These are phyloP conservation scores for Polymyxa betae DNA, from an alignment of 208 protist species.

Conservation along the genomic window DNA sequence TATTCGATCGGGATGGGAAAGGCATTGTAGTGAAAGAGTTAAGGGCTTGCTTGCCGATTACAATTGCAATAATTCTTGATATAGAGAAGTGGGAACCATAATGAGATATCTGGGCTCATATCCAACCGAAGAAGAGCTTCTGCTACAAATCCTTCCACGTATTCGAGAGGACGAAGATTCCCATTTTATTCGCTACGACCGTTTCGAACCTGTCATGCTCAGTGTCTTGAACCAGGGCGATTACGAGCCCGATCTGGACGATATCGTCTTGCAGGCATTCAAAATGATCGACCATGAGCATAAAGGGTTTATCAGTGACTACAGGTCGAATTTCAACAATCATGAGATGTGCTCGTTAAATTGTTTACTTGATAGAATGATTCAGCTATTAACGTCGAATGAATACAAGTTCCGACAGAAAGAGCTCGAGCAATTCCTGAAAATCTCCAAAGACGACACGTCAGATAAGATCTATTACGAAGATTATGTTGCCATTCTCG, in stretches of 20 bases:
- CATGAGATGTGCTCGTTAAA: background rate
- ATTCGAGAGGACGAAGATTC: slow-evolving; percentile 49
- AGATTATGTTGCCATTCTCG: slow-evolving; percentile 45
- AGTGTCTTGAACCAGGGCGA: background rate
- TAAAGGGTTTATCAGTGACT: slow-evolving; percentile 47
- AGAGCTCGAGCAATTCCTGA: slow-evolving; percentile 48
- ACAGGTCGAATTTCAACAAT: background rate
- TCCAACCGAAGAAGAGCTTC: slow-evolving; percentile 39
- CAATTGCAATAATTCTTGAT: background rate
- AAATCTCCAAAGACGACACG: slow-evolving; percentile 10
- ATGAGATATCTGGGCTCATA: slow-evolving; percentile 48
- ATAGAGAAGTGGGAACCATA: slow-evolving; percentile 48
- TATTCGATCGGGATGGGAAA: slow-evolving; percentile 43
- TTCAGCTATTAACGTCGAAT: slow-evolving; percentile 50
- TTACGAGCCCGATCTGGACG: slow-evolving; percentile 19
- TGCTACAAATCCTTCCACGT: background rate
- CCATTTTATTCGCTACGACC: slow-evolving; percentile 28
- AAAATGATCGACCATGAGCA: slow-evolving; percentile 44
- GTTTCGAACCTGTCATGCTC: slow-evolving; percentile 30
- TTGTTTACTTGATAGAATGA: background rate
- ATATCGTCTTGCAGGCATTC: slow-evolving; percentile 33
- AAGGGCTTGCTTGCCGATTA: background rate
- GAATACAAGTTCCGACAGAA: slow-evolving; percentile 39
- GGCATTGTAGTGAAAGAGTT: slow-evolving; percentile 44
- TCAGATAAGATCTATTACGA: slow-evolving; percentile 48